A percentile compares a stretch with the other conserved stretches of the same genome.
phyloP scores from a whole-genome alignment of 148 eudicot genomes.

The Nyssa sinensis region DNA sequence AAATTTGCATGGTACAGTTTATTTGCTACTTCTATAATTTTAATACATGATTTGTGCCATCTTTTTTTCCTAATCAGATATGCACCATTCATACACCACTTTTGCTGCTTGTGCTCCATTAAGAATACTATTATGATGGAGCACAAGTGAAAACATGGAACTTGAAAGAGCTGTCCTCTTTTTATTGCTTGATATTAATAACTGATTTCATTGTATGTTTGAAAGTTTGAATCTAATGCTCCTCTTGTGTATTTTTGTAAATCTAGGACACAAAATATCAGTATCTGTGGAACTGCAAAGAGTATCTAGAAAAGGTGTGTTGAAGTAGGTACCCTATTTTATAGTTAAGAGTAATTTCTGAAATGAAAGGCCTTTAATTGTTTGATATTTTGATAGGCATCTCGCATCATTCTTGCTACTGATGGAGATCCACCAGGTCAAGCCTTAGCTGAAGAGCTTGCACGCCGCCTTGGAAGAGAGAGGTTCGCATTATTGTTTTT shows the following conservation, averaged over 20 bases:
- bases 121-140: background rate
- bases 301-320: slow-evolving; percentile 73
- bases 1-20: background rate
- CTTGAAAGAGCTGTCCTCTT: background rate
- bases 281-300: slow-evolving; percentile 85
- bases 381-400: slow-evolving; percentile 49
- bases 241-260: slow-evolving; percentile 33
- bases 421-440: slow-evolving; percentile 91
- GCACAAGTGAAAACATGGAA: background rate
- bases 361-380: background rate
- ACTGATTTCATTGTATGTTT: background rate
- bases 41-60: background rate
- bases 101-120: background rate
- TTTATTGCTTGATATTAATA: background rate
- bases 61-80: background rate
- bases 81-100: background rate
- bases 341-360: background rate
- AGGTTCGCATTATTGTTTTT: slow-evolving; percentile 41
- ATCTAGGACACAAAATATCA: slow-evolving; percentile 85
- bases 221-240: slow-evolving; percentile 23
- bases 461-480: slow-evolving; percentile 93
- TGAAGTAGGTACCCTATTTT: background rate
- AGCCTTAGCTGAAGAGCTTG: slow-evolving; percentile 97
- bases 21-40: background rate
- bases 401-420: slow-evolving; percentile 94